Base-by-base conservation (phyloP, 2,329 filamentous ascomycete species). In the Pseudofabraea citricarpa region DNA sequence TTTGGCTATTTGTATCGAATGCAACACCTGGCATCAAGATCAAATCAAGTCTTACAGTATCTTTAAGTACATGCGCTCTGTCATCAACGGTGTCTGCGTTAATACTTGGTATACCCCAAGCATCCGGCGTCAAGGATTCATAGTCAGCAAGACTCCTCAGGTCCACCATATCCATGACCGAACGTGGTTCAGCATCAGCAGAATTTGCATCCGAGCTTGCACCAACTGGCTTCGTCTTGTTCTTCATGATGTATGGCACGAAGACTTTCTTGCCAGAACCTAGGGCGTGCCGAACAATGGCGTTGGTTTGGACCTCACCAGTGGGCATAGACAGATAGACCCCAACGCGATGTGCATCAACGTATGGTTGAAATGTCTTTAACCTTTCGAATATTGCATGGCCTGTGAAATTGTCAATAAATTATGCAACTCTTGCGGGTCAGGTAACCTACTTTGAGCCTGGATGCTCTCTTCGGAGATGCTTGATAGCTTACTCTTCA, bases 131-230 rank as follows among this genome's bases (percentile, higher is more conserved):
- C 47, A 97, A 71, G 19, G 78, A 77, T 50, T 89, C 79, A 63
- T 90, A 95, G 62, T 98, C 93, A 21, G 77, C 68, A 40, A 88
- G 64, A 20, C 81, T 83, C 44, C 74, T 70, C 31, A 98, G 71
- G 49, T 81, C 81, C 18, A 98, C 79, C 93, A 98, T 97, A 59
- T 96, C 90, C 93, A 98, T 98, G 42, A 93, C 76, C 13, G 87
- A 87, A 5, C 80, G 77, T 44, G 70, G 68, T 13, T 12, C 16
- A 6, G 5, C 35, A 37, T 36, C n/a, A 15, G n/a, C 35, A 37
- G 19, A 9, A n/a, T 13, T 13, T 20, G 5, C 20, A 9, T 36
- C 35, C 12, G n/a, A n/a, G 18, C 22, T 19, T 13, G 20, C 35
- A 13, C 57, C 54, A 35, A 54, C 41, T 35, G 48, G 37, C 23